These are phyloP conservation scores for Zygosaccharomyces pseudorouxii DNA, from an alignment of 805 yeast species.

Conservation along the genomic window DNA sequence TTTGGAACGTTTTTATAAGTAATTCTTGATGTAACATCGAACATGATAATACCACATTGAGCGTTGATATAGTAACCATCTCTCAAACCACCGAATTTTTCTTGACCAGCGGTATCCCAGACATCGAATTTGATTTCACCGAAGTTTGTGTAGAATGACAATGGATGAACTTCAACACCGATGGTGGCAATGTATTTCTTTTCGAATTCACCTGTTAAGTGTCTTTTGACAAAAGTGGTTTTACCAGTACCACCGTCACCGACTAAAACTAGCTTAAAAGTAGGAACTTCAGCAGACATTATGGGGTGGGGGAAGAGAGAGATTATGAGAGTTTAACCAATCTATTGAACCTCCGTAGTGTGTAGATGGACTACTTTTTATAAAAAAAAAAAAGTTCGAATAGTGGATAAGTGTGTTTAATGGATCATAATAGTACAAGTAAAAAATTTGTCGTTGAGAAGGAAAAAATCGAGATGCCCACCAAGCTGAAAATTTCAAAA, in stretches of 20 bases:
- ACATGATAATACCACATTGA: slow-evolving; percentile 99
- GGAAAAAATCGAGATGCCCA: slow-evolving; percentile 2
- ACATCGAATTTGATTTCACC: slow-evolving; percentile 99
- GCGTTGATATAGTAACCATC: slow-evolving; percentile 99
- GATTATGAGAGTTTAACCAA: not conserved
- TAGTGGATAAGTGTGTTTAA: not conserved
- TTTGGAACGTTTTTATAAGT: slow-evolving; percentile 99
- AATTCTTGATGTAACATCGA: slow-evolving; percentile 98
- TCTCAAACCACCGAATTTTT: slow-evolving; percentile 98
- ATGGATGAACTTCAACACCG: slow-evolving; percentile 99
- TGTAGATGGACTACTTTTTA: no score
- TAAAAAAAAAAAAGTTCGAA: no score
- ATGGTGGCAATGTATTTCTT: slow-evolving; percentile 98
- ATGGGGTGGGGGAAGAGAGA: not conserved
- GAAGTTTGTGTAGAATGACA: slow-evolving; percentile 94
- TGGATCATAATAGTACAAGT: not conserved
- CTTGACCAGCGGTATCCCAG: slow-evolving; percentile 99
- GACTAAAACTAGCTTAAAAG: slow-evolving; percentile 96
- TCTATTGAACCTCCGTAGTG: not conserved
- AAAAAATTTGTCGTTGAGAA: not conserved
- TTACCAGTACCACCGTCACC: slow-evolving; percentile 99
- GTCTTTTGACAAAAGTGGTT: slow-evolving; percentile 99
- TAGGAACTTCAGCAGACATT: slow-evolving; percentile 83
- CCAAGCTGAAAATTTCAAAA: not conserved
- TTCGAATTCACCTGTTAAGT: slow-evolving; percentile 98